These are phyloP conservation scores for Pseudomicrostroma phylloplanum DNA, from an alignment of 1,284 basidiomycete species.

Conservation along the genomic window DNA sequence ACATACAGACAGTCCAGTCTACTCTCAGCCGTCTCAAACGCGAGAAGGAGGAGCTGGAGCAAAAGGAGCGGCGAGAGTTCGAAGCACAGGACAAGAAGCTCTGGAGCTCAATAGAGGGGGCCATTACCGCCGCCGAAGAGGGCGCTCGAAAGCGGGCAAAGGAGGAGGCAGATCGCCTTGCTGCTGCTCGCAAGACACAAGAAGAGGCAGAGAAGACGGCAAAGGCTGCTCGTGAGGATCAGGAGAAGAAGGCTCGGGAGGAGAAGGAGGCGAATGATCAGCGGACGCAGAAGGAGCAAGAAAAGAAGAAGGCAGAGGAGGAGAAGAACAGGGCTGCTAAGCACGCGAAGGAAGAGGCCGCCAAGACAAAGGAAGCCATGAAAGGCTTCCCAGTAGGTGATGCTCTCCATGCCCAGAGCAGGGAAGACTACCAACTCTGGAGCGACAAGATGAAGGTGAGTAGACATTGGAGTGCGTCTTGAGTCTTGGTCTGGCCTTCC, in stretches of 20 bases:
- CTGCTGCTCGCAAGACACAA: conserved; percentile 28
- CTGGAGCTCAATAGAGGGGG: conserved; percentile 43
- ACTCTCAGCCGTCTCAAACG: conserved; percentile 34
- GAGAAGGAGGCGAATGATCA: conserved; percentile 31
- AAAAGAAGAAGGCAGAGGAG: conserved; percentile 20
- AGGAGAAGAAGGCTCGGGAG: conserved; percentile 30
- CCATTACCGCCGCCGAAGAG: conserved; percentile 39
- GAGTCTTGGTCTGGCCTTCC: too few species aligned
- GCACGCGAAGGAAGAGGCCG: conserved; percentile 16
- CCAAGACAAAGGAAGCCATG: conserved; percentile 18
- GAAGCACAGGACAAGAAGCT: conserved; percentile 39
- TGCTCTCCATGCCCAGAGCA: conserved; percentile 22
- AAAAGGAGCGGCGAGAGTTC: conserved; percentile 33
- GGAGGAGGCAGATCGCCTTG: conserved; percentile 32
- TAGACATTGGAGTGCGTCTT: not conserved
- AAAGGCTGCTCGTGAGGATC: conserved; percentile 27
- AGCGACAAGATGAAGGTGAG: conserved; percentile 23
- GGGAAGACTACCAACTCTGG: conserved; percentile 32
- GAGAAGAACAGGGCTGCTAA: conserved; percentile 21
- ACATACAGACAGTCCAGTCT: conserved; percentile 33
- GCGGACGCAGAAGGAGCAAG: conserved; percentile 19
- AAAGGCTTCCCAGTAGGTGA: conserved; percentile 23
- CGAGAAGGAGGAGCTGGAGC: conserved; percentile 28
- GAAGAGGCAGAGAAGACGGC: conserved; percentile 40
- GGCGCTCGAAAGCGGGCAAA: conserved; percentile 25